Percentiles rank a stretch among this genome's conserved stretches.
phyloP scores from a whole-genome alignment of 2,329 filamentous ascomycete genomes.

The Plectosphaerella plurivora region DNA sequence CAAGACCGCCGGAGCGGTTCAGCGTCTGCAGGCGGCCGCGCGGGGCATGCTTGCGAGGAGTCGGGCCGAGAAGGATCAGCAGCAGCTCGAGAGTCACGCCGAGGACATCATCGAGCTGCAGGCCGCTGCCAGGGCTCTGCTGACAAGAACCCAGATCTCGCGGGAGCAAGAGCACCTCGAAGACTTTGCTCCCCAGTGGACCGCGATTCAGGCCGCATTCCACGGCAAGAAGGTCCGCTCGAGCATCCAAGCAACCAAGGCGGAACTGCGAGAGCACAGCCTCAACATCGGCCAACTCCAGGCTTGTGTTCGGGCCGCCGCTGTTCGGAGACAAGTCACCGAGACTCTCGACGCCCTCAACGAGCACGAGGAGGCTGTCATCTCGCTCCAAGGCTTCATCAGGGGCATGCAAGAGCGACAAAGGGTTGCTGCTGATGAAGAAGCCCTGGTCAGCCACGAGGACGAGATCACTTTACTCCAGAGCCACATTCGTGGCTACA shows the following conservation, averaged over 20 bases:
- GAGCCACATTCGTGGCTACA: conserved; percentile 59
- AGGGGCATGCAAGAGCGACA: conserved; percentile 58
- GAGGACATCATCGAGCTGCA: conserved; percentile 54
- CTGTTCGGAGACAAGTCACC: conserved; percentile 46
- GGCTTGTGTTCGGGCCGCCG: conserved; percentile 47
- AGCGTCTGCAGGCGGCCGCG: conserved; percentile 60
- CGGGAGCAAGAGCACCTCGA: conserved; percentile 47
- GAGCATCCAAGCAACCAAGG: conserved; percentile 36
- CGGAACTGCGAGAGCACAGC: conserved; percentile 41
- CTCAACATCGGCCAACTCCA: conserved; percentile 44
- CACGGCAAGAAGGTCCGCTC: conserved; percentile 46
- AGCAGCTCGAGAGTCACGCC: conserved; percentile 46
- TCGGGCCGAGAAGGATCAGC: conserved; percentile 48
- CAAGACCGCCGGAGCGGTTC: conserved; percentile 45
- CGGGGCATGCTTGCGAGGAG: conserved; percentile 62
- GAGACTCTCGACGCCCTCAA: conserved; percentile 43
- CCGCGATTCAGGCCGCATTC: conserved; percentile 39
- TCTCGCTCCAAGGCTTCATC: conserved; percentile 52
- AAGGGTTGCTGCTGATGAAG: conserved; percentile 41
- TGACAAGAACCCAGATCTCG: conserved; percentile 51
- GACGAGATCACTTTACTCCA: conserved; percentile 60
- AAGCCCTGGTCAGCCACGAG: conserved; percentile 54
- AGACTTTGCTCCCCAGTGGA: conserved; percentile 44
- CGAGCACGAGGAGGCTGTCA: conserved; percentile 38
- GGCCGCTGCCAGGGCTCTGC: conserved; percentile 59